A percentile compares a stretch with the other conserved stretches of the same genome.
These are phyloP conservation scores for Pyrenophora tritici-repentis DNA, from an alignment of 2,329 filamentous ascomycete species.

Conservation along the genomic window DNA sequence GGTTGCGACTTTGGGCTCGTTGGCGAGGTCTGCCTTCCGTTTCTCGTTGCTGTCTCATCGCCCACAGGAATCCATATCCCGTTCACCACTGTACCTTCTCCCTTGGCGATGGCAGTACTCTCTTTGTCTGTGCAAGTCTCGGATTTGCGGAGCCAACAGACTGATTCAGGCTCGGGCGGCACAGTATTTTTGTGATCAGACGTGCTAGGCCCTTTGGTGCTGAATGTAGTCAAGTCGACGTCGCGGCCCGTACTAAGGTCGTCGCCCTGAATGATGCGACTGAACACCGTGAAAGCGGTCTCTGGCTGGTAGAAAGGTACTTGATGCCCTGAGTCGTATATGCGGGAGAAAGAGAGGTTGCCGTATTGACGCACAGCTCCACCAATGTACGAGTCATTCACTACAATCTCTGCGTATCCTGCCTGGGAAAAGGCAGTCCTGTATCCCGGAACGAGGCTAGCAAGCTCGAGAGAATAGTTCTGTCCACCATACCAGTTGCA, in stretches of 20 bases:
- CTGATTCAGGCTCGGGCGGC: constrained; percentile 55
- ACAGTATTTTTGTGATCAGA: constrained; percentile 62
- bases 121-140: constrained; percentile 60
- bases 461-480: constrained; percentile 66
- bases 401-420: constrained; percentile 73
- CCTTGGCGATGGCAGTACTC: constrained; percentile 53
- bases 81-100: constrained; percentile 47
- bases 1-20: background rate
- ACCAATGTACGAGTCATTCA: constrained; percentile 69
- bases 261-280: constrained; percentile 54
- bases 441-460: constrained; percentile 51
- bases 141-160: constrained; percentile 64
- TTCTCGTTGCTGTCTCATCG: constrained; percentile 1
- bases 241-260: constrained; percentile 56
- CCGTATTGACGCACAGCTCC: constrained; percentile 76
- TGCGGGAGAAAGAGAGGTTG: constrained; percentile 61
- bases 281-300: constrained; percentile 59
- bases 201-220: constrained; percentile 62
- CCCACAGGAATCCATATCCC: constrained; percentile 26
- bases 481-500: constrained; percentile 74
- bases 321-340: constrained; percentile 59
- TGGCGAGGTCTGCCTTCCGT: background rate
- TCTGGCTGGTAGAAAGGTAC: constrained; percentile 52
- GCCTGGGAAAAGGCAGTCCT: constrained; percentile 62
- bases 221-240: constrained; percentile 59